These are phyloP conservation scores for Ustilago xerochloae DNA, from an alignment of 1,284 basidiomycete genomes.

Conservation along the genomic window DNA sequence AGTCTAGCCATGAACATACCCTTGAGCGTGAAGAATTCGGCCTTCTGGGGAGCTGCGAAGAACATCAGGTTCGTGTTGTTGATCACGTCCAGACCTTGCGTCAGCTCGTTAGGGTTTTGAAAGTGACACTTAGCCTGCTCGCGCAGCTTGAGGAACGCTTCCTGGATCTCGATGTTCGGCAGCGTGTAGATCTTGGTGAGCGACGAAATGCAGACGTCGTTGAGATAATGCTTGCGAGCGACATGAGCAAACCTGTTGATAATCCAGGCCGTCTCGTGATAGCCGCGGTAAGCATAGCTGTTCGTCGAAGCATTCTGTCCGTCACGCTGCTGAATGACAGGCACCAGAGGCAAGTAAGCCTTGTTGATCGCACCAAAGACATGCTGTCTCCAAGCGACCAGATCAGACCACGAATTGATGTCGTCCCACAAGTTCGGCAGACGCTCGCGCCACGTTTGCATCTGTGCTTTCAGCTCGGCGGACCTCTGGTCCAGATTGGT, in stretches of 20 bases:
- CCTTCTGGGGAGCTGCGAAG: slow-evolving; percentile 93
- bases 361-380: slow-evolving; percentile 93
- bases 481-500: slow-evolving; percentile 94
- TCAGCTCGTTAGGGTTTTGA: slow-evolving; percentile 91
- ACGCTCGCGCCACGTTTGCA: slow-evolving; percentile 87
- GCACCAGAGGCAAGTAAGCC: slow-evolving; percentile 85
- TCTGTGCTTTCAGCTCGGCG: slow-evolving; percentile 82
- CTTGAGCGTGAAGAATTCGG: slow-evolving; percentile 99
- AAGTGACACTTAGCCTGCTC: slow-evolving; percentile 99
- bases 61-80: slow-evolving; percentile 99
- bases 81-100: slow-evolving; percentile 95
- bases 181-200: slow-evolving; percentile 98
- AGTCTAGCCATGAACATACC: slow-evolving; percentile 97
- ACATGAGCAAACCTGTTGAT: slow-evolving; percentile 99
- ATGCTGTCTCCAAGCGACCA: slow-evolving; percentile 97
- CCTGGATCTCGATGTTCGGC: slow-evolving; percentile 99
- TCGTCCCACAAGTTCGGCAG: slow-evolving; percentile 96
- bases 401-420: slow-evolving; percentile 97
- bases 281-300: slow-evolving; percentile 96
- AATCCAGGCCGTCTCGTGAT: slow-evolving; percentile 99
- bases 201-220: slow-evolving; percentile 94
- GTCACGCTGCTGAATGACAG: slow-evolving; percentile 70
- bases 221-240: slow-evolving; percentile 93
- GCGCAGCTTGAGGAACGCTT: slow-evolving; percentile 97
- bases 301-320: slow-evolving; percentile 71